Evolutionary conservation across 2,329 filamentous ascomycete genomes (phyloP), one percentile per base, ranked within the genome.

Genomic region (Chalaropsis thielavioides): DNA sequence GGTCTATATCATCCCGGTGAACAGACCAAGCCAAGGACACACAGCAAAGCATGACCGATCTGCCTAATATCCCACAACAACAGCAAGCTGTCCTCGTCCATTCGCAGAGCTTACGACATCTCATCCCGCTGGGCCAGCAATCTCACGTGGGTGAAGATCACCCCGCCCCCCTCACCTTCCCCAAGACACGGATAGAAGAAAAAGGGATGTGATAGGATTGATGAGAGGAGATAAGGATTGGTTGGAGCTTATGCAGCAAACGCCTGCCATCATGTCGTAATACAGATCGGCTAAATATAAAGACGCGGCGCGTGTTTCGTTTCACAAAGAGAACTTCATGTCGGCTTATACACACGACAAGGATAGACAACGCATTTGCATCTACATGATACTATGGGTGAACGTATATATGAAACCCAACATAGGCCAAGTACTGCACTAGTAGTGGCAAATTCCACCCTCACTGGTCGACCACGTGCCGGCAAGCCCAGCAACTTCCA

Each of bases 401-500:
- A n/a, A n/a, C n/a, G n/a, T 6, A 61, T 17, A 24, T 24, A 15
- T 24, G n/a, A 49, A 24, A 8, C 46, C 19, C 6, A 24, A 27
- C 8, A 38, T 8, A 4, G 8, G 1, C 35, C 35, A 38, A 8
- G 7, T 10, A 4, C 35, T 38, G 22, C 19, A 63, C 70, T 68
- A 84, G 67, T 81, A 82, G 65, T 77, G 76, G 70, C 82, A 84
- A 40, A 84, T 81, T 0, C 83, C 84, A 4, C 84, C 82, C 66
- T 95, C 90, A 71, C 95, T 90, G 72, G 94, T 86, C n/a, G 85
- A 88, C 92, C 92, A 96, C 0, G 84, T 87, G 1, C 89, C 90
- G 5, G 91, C 90, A 63, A 96, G 76, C 0, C 92, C 92, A 64
- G 76, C 77, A 24, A 84, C 75, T 66, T 80, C 77, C 0, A 80